Evolutionary conservation across 1,284 basidiomycete species (phyloP).

Genomic region (Pisolithus thermaeus): DNA sequence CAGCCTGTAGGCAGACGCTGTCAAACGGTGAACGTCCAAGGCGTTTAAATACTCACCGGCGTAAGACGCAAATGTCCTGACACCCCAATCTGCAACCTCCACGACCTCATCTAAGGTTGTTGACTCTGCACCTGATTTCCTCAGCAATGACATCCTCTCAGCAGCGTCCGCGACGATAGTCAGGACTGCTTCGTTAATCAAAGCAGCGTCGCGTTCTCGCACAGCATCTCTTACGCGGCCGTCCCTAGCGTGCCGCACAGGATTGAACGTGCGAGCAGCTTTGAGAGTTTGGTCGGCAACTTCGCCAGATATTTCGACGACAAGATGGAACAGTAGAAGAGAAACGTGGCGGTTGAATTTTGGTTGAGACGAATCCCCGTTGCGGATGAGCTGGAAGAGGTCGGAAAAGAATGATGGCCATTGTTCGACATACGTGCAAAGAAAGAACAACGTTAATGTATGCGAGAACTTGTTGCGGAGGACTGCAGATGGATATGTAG

Average conservation of each 20-base stretch:
- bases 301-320: slow-evolving; percentile 89
- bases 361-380: slow-evolving; percentile 46
- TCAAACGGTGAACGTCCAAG: slow-evolving; percentile 1
- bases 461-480: slow-evolving; percentile 97
- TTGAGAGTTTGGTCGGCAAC: slow-evolving; percentile 89
- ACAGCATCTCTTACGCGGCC: slow-evolving; percentile 84
- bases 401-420: slow-evolving; percentile 81
- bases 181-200: slow-evolving; percentile 85
- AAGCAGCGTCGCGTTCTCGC: slow-evolving; percentile 80
- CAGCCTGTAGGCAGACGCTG: slow-evolving; percentile 58
- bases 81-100: slow-evolving; percentile 84
- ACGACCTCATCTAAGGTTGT: slow-evolving; percentile 56
- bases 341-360: slow-evolving; percentile 77
- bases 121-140: slow-evolving; percentile 44
- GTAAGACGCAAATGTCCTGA: slow-evolving; percentile 90
- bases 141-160: slow-evolving; percentile 50
- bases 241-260: slow-evolving; percentile 73
- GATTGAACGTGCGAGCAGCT: slow-evolving; percentile 68
- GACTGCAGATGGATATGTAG: slow-evolving; percentile 39
- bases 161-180: slow-evolving; percentile 76
- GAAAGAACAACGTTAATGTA: slow-evolving; percentile 92
- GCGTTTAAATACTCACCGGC: slow-evolving; percentile 65
- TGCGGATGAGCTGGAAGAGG: slow-evolving; percentile 69
- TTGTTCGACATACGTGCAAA: slow-evolving; percentile 81
- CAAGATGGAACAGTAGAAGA: slow-evolving; percentile 80